phyloP scores from a whole-genome alignment of 2,329 filamentous ascomycete genomes.

The Xylariales sp. region DNA sequence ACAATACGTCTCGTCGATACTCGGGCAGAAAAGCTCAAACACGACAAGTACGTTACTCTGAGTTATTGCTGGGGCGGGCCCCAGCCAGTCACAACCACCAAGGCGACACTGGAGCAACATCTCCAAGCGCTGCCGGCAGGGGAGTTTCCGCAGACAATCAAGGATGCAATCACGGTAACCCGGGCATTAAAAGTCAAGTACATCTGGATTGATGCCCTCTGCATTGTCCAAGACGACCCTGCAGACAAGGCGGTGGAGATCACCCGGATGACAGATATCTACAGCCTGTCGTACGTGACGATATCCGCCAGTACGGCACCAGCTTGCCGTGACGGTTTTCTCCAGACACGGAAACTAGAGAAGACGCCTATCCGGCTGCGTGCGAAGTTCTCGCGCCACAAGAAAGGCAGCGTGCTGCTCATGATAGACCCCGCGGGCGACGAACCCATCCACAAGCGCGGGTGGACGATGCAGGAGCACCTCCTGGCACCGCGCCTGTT shows the following conservation, averaged over 20 bases:
- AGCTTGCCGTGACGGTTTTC: slow-evolving; percentile 14
- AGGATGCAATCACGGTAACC: slow-evolving; percentile 14
- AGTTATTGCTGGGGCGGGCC: slow-evolving; percentile 17
- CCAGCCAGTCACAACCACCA: slow-evolving; percentile 15
- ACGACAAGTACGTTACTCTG: slow-evolving; percentile 11
- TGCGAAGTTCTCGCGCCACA: slow-evolving; percentile 13
- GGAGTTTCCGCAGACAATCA: slow-evolving; percentile 18
- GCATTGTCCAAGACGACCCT: slow-evolving; percentile 18
- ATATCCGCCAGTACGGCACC: slow-evolving; percentile 20
- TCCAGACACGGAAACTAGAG: slow-evolving; percentile 16
- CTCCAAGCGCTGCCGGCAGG: neutral
- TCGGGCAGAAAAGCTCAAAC: slow-evolving; percentile 14
- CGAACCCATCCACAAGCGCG: slow-evolving; percentile 15
- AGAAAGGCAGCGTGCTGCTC: slow-evolving; percentile 15
- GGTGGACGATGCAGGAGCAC: slow-evolving; percentile 21
- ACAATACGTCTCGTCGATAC: slow-evolving; percentile 16
- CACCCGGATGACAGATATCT: slow-evolving; percentile 16
- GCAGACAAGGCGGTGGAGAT: slow-evolving; percentile 18
- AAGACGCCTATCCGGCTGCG: slow-evolving; percentile 18
- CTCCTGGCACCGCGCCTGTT: slow-evolving; percentile 14
- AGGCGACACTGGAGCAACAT: slow-evolving; percentile 14
- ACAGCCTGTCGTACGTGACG: slow-evolving; percentile 14
- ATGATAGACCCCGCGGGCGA: slow-evolving; percentile 13
- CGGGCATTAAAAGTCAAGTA: slow-evolving; percentile 17
- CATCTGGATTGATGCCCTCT: slow-evolving; percentile 17